A percentile compares a stretch with the other conserved stretches of the same genome.
phyloP scores from a whole-genome alignment of 768 basidiomycete species.

The Suillus tomentosus region DNA sequence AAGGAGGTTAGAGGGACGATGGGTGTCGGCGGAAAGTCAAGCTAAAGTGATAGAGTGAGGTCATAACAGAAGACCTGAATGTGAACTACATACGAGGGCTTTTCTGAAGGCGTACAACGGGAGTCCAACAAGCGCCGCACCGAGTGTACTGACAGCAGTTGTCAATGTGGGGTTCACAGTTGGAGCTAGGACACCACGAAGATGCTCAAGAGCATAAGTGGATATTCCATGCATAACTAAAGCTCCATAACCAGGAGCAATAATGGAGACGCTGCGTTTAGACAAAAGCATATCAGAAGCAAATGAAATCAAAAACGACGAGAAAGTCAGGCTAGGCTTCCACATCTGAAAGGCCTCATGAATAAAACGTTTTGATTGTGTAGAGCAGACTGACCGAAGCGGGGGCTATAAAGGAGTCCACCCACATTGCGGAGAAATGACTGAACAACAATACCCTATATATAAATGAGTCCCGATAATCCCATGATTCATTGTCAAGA shows the following conservation, averaged over 20 bases:
- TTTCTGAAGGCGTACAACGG: constrained; percentile 65
- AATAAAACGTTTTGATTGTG: constrained; percentile 8
- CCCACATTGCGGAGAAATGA: constrained; percentile 71
- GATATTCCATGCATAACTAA: constrained; percentile 58
- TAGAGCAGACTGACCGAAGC: constrained; percentile 43
- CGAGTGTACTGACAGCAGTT: constrained; percentile 57
- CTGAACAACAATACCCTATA: constrained; percentile 67
- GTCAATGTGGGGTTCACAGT: constrained; percentile 59
- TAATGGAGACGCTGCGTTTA: constrained; percentile 39
- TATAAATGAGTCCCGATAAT: constrained; percentile 7
- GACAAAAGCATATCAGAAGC: constrained; percentile 53
- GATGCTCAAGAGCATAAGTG: constrained; percentile 64
- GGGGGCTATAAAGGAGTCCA: constrained; percentile 51
- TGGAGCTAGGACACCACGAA: constrained; percentile 56
- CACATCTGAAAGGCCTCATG: constrained; percentile 42
- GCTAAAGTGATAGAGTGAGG: constrained; percentile 34
- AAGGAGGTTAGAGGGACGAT: constrained; percentile 59
- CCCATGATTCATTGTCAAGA: neutral
- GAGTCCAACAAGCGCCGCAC: constrained; percentile 62
- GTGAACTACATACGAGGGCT: constrained; percentile 48
- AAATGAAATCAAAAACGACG: constrained; percentile 57
- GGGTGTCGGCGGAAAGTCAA: constrained; percentile 52
- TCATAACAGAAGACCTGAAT: neutral
- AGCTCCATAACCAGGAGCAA: constrained; percentile 68
- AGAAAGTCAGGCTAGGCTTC: constrained; percentile 46